These are phyloP conservation scores for Hansenula lynferdii DNA, from an alignment of 1,139 yeast species.

Conservation along the genomic window DNA sequence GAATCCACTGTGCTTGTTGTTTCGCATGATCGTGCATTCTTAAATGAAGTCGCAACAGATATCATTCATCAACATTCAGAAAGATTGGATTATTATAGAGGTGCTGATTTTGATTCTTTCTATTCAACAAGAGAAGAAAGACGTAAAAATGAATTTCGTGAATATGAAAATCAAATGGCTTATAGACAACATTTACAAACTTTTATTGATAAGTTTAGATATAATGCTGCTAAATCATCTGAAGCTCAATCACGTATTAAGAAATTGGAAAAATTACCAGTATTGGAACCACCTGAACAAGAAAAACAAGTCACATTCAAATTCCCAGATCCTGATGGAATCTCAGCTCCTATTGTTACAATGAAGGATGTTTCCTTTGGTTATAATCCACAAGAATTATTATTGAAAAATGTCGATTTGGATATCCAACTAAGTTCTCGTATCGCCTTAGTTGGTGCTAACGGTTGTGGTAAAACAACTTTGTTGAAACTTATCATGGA, in stretches of 20 bases:
- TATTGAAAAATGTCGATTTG: conserved; percentile 99
- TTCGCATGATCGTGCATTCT: conserved; percentile 98
- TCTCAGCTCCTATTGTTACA: conserved; percentile 98
- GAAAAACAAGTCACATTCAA: conserved; percentile 92
- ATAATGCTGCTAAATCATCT: conserved; percentile 96
- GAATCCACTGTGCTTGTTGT: conserved; percentile 92
- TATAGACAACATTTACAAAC: conserved; percentile 98
- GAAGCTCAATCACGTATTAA: conserved; percentile 99
- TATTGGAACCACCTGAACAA: conserved; percentile 86
- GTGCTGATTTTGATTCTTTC: conserved; percentile 99
- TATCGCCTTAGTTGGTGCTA: conserved; percentile 97
- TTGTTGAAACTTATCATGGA: conserved; percentile 96
- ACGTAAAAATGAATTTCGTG: conserved; percentile 98
- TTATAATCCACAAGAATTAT: conserved; percentile 82
- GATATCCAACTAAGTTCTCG: too few species aligned
- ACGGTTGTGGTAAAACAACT: conserved; percentile 99
- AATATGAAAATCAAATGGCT: conserved; percentile 95
- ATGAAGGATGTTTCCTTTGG: conserved; percentile 94
- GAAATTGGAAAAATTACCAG: conserved; percentile 98
- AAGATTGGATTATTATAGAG: conserved; percentile 64
- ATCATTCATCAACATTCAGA: conserved; percentile 94
- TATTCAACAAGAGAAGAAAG: conserved; percentile 89
- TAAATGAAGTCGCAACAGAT: conserved; percentile 96
- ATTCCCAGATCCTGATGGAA: conserved; percentile 93
- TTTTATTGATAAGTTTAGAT: conserved; percentile 99